Evolutionary conservation across 306 rosid species (phyloP).

Genomic region (Begonia masoniana): DNA sequence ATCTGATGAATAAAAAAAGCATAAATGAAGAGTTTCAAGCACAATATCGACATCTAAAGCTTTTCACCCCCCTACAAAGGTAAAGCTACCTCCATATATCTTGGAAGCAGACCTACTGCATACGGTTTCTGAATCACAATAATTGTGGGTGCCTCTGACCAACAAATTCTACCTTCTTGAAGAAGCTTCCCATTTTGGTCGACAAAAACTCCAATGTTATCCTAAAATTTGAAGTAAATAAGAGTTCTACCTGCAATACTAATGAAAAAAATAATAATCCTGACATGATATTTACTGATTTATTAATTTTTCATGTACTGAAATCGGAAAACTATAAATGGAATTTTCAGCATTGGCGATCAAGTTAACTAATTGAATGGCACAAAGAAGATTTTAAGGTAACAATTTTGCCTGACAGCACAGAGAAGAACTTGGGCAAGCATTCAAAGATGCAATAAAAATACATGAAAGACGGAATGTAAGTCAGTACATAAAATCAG

Average conservation of each 20-base stretch:
- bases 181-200: slow-evolving; percentile 95
- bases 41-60: slow-evolving; percentile 1
- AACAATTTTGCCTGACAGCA: too few relatives aligned
- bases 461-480: too few relatives aligned
- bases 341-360: background rate
- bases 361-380: too few relatives aligned
- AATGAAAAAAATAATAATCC: background rate
- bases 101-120: slow-evolving; percentile 67
- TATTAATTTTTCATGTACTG: background rate
- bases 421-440: too few relatives aligned
- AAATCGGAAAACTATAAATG: background rate
- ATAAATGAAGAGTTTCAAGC: slow-evolving; percentile 9
- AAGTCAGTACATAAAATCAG: too few relatives aligned
- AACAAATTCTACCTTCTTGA: slow-evolving; percentile 86
- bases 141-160: slow-evolving; percentile 91
- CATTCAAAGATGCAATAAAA: too few relatives aligned
- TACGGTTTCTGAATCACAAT: slow-evolving; percentile 80
- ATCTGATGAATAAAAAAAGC: slow-evolving; percentile 38
- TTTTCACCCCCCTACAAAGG: background rate
- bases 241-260: background rate
- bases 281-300: background rate
- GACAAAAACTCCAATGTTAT: slow-evolving; percentile 92
- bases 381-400: too few relatives aligned
- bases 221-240: slow-evolving; percentile 33
- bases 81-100: slow-evolving; percentile 77